Percentiles rank a stretch among this genome's conserved stretches.
Evolutionary conservation across 768 basidiomycete genomes (phyloP).

Genomic region (Mrakia blollopis): DNA sequence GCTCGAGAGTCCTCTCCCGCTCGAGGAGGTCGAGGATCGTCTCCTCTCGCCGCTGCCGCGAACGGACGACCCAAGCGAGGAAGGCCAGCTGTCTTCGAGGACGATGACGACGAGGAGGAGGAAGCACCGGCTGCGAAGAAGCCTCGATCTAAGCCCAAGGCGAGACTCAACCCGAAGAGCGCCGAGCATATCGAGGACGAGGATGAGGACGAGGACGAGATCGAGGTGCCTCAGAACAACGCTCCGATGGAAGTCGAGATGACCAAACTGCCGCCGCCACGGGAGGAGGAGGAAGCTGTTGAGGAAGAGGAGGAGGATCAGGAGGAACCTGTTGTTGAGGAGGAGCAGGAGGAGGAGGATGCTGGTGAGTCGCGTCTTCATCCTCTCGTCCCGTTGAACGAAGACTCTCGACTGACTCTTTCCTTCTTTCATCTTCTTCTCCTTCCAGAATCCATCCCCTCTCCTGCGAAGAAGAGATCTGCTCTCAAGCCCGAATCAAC

Average conservation of each 20-base stretch:
- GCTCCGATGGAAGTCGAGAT: background rate
- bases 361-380: background rate
- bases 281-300: background rate
- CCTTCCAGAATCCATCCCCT: background rate
- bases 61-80: conserved; percentile 6
- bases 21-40: conserved; percentile 13
- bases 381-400: background rate
- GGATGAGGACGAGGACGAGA: conserved; percentile 27
- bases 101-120: conserved; percentile 29
- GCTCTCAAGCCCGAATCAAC: background rate
- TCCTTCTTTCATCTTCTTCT: background rate
- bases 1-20: conserved; percentile 39
- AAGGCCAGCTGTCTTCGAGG: background rate
- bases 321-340: background rate
- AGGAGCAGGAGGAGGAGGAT: background rate
- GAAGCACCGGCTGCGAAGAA: conserved; percentile 33
- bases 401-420: background rate
- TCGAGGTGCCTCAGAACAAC: background rate
- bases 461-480: background rate
- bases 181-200: conserved; percentile 25
- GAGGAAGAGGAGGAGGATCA: conserved; percentile 3
- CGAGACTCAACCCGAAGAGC: conserved; percentile 31
- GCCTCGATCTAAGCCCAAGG: conserved; percentile 37
- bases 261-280: background rate
- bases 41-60: background rate